These are phyloP conservation scores for Coprinellus micaceus DNA, from an alignment of 768 basidiomycete species.

Conservation along the genomic window DNA sequence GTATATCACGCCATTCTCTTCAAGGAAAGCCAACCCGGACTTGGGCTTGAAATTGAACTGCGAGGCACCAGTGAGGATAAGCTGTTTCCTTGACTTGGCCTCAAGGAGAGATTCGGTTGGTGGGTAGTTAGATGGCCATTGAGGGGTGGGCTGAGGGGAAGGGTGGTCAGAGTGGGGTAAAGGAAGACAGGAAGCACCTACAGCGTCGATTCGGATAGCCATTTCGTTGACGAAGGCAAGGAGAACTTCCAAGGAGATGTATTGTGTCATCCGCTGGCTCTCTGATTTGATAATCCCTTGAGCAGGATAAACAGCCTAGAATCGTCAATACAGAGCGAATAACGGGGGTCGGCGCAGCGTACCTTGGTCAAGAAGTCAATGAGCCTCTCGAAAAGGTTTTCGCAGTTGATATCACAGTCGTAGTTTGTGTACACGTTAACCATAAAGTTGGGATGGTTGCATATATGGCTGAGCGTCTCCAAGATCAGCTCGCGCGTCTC, in stretches of 20 bases:
- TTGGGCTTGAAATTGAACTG: constrained; percentile 95
- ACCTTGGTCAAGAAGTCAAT: constrained; percentile 88
- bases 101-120: constrained; percentile 55
- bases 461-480: constrained; percentile 80
- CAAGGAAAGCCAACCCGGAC: constrained; percentile 81
- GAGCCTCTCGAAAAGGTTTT: constrained; percentile 90
- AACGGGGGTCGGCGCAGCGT: too few species aligned
- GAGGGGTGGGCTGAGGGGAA: not conserved
- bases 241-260: constrained; percentile 83
- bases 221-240: constrained; percentile 86
- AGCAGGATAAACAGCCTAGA: constrained; percentile 83
- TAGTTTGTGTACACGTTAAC: constrained; percentile 95
- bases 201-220: constrained; percentile 62
- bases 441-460: constrained; percentile 86
- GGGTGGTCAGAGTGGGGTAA: too few species aligned
- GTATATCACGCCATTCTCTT: constrained; percentile 89
- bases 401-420: constrained; percentile 95
- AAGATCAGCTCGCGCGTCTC: constrained; percentile 88
- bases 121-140: constrained; percentile 30
- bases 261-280: constrained; percentile 72
- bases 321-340: too few species aligned
- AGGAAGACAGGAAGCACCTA: too few species aligned
- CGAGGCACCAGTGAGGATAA: constrained; percentile 77
- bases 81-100: constrained; percentile 80
- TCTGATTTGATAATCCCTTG: constrained; percentile 57